Conservation (phyloP, 768 basidiomycete species). For the Russula brevipes region DNA sequence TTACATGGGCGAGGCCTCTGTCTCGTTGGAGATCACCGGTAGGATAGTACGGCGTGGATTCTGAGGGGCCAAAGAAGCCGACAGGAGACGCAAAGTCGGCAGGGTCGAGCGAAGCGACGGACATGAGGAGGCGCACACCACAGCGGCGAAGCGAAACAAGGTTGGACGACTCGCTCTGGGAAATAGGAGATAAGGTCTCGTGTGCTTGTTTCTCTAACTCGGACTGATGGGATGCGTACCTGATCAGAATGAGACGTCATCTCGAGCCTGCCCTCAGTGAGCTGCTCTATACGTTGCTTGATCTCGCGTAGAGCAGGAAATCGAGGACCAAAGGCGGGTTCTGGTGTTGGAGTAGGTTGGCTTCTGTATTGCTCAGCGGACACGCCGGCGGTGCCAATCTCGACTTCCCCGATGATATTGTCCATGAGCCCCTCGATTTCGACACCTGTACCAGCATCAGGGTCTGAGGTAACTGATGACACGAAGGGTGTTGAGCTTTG, state of each 20-base stretch:
- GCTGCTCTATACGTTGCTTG: slow-evolving; percentile 1
- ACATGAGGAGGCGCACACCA: slow-evolving; percentile 14
- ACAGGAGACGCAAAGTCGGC: slow-evolving; percentile 9
- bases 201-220: neutral
- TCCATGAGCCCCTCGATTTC: neutral
- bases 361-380: neutral
- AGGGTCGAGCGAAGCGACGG: slow-evolving; percentile 5
- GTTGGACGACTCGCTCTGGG: slow-evolving; percentile 2
- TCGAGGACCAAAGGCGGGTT: neutral
- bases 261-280: neutral
- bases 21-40: slow-evolving; percentile 8
- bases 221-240: neutral
- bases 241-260: neutral
- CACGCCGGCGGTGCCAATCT: neutral
- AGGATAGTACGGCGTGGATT: slow-evolving; percentile 6
- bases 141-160: neutral
- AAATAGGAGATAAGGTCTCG: too few species aligned
- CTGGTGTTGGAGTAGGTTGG: neutral
- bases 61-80: slow-evolving; percentile 4
- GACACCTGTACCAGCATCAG: neutral
- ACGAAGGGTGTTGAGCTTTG: too few species aligned
- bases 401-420: neutral
- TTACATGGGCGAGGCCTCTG: neutral
- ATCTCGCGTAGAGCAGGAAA: slow-evolving; percentile 9
- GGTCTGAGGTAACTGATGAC: neutral